Evolutionary conservation across 2,329 filamentous ascomycete genomes (phyloP).

Genomic region (Fusarium algeriense): DNA sequence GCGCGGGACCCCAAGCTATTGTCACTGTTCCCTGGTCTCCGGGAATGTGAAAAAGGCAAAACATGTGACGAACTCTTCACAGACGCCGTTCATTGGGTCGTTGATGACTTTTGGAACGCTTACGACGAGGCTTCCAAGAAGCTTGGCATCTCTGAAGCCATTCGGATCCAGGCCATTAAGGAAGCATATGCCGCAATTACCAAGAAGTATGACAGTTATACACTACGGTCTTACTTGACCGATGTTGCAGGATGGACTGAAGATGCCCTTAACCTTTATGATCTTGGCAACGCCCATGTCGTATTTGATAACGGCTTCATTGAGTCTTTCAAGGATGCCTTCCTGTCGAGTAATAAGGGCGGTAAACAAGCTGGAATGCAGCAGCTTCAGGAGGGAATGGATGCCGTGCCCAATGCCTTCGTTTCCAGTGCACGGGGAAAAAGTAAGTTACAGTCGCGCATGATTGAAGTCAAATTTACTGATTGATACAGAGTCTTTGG

Average conservation of each 20-base stretch:
- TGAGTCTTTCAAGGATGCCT: not conserved
- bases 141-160: not conserved
- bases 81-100: not conserved
- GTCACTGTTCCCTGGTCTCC: not conserved
- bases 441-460: not conserved
- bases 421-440: not conserved
- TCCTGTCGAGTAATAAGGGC: not conserved
- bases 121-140: not conserved
- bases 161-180: not conserved
- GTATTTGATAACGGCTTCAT: constrained; percentile 3
- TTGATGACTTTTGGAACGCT: not conserved
- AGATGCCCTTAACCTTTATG: not conserved
- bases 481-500: not conserved
- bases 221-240: not conserved
- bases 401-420: not conserved
- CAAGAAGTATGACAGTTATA: not conserved
- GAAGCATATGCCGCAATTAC: not conserved
- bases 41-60: not conserved
- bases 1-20: not conserved
- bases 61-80: constrained; percentile 1
- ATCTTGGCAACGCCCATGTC: not conserved
- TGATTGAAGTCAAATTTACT: rapidly evolving
- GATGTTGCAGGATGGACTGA: not conserved
- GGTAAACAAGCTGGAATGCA: rapidly evolving
- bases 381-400: not conserved